phyloP scores from a whole-genome alignment of 2,329 filamentous ascomycete species.

The Madurella fahalii region DNA sequence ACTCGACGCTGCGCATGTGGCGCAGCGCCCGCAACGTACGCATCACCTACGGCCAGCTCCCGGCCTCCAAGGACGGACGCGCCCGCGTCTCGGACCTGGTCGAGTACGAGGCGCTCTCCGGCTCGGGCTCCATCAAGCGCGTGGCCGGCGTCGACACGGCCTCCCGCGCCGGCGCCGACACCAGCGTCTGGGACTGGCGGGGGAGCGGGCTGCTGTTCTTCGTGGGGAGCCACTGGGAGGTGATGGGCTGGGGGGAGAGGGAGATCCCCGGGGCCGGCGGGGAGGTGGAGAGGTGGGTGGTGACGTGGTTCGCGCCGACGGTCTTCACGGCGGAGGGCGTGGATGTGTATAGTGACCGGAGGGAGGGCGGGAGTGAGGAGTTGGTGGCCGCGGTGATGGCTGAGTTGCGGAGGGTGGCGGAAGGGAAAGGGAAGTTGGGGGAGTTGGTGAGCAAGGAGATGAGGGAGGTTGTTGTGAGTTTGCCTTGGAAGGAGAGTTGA shows the following conservation, averaged over 20 bases:
- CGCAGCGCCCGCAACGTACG: conserved; percentile 71
- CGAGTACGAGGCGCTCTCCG: conserved; percentile 56
- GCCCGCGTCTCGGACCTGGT: conserved; percentile 65
- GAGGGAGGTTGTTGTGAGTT: conserved; percentile 46
- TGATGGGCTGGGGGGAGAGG: conserved; percentile 68
- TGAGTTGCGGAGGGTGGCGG: conserved; percentile 46
- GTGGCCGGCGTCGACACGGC: conserved; percentile 63
- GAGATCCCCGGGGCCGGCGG: conserved; percentile 33
- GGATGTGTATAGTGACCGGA: conserved; percentile 68
- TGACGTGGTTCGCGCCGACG: conserved; percentile 82
- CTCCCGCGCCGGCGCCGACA: conserved; percentile 22
- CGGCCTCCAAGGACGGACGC: conserved; percentile 12
- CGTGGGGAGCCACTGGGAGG: conserved; percentile 73
- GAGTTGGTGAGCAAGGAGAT: conserved; percentile 47
- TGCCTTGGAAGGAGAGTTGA: conserved; percentile 45
- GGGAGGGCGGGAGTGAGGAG: conserved; percentile 54
- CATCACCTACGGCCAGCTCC: conserved; percentile 66
- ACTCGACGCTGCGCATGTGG: conserved; percentile 79
- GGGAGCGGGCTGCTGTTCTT: conserved; percentile 72
- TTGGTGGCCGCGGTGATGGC: conserved; percentile 54
- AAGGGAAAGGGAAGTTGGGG: conserved; percentile 47
- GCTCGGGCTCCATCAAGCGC: conserved; percentile 49
- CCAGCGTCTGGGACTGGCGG: conserved; percentile 66
- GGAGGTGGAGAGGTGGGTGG: conserved; percentile 60
- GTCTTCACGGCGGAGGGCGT: conserved; percentile 78